These are phyloP conservation scores for Durusdinium trenchii DNA, from an alignment of 73 alveolate genomes.

Conservation along the genomic window DNA sequence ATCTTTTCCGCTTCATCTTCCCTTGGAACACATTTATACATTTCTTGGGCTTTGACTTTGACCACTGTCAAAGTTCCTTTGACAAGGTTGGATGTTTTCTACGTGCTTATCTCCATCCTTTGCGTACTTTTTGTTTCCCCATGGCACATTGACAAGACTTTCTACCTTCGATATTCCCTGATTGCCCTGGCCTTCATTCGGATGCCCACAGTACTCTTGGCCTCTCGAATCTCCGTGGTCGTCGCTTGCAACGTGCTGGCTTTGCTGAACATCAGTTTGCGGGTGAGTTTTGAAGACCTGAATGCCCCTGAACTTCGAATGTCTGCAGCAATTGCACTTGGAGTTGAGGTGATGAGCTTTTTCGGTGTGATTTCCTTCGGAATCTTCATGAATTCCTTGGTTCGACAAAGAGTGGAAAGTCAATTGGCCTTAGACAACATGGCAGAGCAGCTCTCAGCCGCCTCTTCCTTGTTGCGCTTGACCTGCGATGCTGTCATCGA, in stretches of 20 bases:
- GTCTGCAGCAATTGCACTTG: neutral
- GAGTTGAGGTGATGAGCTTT: neutral
- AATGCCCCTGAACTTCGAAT: neutral
- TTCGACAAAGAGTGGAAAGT: neutral
- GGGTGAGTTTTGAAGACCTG: neutral
- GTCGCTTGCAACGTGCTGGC: neutral
- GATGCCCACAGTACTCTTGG: constrained; percentile 50
- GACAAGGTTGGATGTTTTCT: constrained; percentile 19
- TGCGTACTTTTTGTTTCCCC: constrained; percentile 17
- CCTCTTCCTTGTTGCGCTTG: neutral
- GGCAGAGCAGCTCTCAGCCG: constrained; percentile 9
- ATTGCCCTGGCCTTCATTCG: constrained; percentile 27
- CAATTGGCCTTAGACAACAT: constrained; percentile 10
- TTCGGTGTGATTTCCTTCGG: constrained; percentile 3
- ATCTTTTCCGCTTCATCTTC: too few species aligned
- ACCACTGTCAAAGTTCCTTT: neutral
- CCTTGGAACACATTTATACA: too few species aligned
- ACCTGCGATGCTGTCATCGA: constrained; percentile 61
- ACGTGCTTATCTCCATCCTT: neutral
- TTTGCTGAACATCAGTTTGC: neutral
- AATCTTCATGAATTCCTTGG: constrained; percentile 2
- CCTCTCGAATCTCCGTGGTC: neutral
- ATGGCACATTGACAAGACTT: neutral
- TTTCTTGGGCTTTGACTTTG: too few species aligned
- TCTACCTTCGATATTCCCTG: neutral